Conservation (phyloP, 2,329 filamentous ascomycete genomes). For the Pyricularia pennisetigena region DNA sequence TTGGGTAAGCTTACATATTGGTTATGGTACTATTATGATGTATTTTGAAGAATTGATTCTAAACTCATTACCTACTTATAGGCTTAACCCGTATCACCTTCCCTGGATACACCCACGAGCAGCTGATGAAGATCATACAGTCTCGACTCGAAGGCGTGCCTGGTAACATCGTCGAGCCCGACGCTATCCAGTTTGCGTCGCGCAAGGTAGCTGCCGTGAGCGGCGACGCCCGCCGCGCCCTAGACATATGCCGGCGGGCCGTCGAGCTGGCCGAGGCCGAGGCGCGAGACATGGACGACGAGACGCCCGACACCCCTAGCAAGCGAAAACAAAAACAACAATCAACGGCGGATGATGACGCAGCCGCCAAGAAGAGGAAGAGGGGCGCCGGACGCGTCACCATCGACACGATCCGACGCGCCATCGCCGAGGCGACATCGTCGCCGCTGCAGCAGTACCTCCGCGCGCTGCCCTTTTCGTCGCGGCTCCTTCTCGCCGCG, state of each 20-base stretch:
- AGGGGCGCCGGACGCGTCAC: slow-evolving; percentile 56
- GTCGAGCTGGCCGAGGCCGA: slow-evolving; percentile 90
- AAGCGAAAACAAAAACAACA: slow-evolving; percentile 15
- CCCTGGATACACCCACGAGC: slow-evolving; percentile 91
- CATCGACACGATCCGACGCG: slow-evolving; percentile 85
- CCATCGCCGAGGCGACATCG: slow-evolving; percentile 89
- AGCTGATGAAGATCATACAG: slow-evolving; percentile 94
- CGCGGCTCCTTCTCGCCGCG: slow-evolving; percentile 79
- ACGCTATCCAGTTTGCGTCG: slow-evolving; percentile 92
- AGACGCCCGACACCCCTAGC: slow-evolving; percentile 23
- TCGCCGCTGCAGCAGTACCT: slow-evolving; percentile 88
- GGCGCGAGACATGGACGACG: slow-evolving; percentile 11
- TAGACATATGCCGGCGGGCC: slow-evolving; percentile 91
- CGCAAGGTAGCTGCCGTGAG: slow-evolving; percentile 94
- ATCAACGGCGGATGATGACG: slow-evolving; percentile 14
- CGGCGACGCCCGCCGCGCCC: slow-evolving; percentile 80
- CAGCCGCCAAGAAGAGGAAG: slow-evolving; percentile 22
- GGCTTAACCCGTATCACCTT: slow-evolving; percentile 91
- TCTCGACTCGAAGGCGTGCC: slow-evolving; percentile 85
- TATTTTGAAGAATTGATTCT: background rate
- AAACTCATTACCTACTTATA: slow-evolving; percentile 9
- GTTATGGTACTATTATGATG: background rate
- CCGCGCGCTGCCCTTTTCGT: slow-evolving; percentile 67
- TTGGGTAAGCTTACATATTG: slow-evolving; percentile 36
- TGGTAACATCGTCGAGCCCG: slow-evolving; percentile 80